Evolutionary conservation across 768 basidiomycete species (phyloP).

Genomic region (Tylopilus plumbeoviolaceoides): DNA sequence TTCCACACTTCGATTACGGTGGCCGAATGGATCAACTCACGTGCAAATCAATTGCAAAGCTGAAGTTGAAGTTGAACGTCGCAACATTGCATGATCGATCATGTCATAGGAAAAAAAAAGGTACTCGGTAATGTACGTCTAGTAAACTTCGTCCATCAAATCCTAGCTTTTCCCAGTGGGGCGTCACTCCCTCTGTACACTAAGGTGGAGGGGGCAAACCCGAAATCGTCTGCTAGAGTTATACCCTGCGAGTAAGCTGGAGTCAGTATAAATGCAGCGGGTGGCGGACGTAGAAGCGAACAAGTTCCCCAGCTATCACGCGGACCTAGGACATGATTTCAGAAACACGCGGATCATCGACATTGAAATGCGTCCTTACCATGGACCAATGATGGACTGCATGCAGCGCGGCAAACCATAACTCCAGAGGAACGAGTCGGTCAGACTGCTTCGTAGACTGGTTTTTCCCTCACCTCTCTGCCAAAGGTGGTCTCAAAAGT

Average conservation of each 20-base stretch:
- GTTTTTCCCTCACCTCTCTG: conserved; percentile 54
- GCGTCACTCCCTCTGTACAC: conserved; percentile 68
- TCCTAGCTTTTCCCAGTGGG: conserved; percentile 61
- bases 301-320: conserved; percentile 79
- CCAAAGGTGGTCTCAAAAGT: conserved; percentile 77
- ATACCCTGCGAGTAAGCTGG: conserved; percentile 45
- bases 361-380: conserved; percentile 39
- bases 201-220: conserved; percentile 82
- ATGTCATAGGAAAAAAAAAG: background rate
- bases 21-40: conserved; percentile 10
- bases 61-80: background rate
- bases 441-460: background rate
- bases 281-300: conserved; percentile 33
- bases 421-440: conserved; percentile 35
- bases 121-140: conserved; percentile 7
- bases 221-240: conserved; percentile 69
- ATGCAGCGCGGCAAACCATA: conserved; percentile 85
- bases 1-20: background rate
- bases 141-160: conserved; percentile 32
- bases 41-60: conserved; percentile 7
- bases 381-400: conserved; percentile 92
- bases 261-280: conserved; percentile 7
- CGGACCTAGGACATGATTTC: conserved; percentile 53
- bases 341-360: conserved; percentile 2
- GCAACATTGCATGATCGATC: background rate